Percentiles rank a stretch among this genome's conserved stretches.
These are phyloP conservation scores for Exophiala sideris DNA, from an alignment of 2,329 filamentous ascomycete genomes.

Conservation along the genomic window DNA sequence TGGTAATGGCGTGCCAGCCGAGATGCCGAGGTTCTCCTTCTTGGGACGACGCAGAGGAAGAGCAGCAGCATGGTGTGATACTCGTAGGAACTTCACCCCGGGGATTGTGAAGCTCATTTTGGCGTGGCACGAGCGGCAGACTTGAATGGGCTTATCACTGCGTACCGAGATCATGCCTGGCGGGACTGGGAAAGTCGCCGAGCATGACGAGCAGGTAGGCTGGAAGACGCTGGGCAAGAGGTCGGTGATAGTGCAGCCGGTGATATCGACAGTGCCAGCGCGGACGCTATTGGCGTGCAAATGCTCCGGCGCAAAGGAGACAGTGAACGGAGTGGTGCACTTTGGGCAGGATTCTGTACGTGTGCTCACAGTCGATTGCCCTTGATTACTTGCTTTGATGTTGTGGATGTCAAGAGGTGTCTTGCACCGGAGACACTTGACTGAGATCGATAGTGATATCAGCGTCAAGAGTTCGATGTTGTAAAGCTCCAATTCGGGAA, in stretches of 20 bases:
- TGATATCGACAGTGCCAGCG: constrained; percentile 73
- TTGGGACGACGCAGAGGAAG: constrained; percentile 15
- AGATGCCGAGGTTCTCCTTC: constrained; percentile 54
- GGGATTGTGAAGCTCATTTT: constrained; percentile 77
- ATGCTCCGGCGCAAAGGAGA: constrained; percentile 61
- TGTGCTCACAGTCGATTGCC: constrained; percentile 26
- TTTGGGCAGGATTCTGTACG: constrained; percentile 52
- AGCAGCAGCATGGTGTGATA: constrained; percentile 46
- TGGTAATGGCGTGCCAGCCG: constrained; percentile 53
- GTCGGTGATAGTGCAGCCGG: constrained; percentile 70
- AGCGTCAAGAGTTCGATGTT: constrained; percentile 74
- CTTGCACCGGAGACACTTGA: constrained; percentile 79
- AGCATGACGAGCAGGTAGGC: constrained; percentile 74
- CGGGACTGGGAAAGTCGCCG: constrained; percentile 58
- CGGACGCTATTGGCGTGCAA: constrained; percentile 71
- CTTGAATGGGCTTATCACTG: constrained; percentile 68
- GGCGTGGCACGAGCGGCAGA: constrained; percentile 75
- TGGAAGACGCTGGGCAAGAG: constrained; percentile 76
- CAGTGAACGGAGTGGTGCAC: constrained; percentile 42
- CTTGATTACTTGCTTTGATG: constrained; percentile 52
- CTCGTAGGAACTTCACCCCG: constrained; percentile 71
- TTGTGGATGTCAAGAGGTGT: constrained; percentile 66
- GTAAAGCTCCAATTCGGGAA: constrained; percentile 72
- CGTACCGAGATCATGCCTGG: constrained; percentile 67
- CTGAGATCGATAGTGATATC: constrained; percentile 61